Evolutionary conservation across 352 stramenopile genomes (phyloP), one percentile per base, ranked within the genome.

Genomic region (Globisporangium barbulae): DNA sequence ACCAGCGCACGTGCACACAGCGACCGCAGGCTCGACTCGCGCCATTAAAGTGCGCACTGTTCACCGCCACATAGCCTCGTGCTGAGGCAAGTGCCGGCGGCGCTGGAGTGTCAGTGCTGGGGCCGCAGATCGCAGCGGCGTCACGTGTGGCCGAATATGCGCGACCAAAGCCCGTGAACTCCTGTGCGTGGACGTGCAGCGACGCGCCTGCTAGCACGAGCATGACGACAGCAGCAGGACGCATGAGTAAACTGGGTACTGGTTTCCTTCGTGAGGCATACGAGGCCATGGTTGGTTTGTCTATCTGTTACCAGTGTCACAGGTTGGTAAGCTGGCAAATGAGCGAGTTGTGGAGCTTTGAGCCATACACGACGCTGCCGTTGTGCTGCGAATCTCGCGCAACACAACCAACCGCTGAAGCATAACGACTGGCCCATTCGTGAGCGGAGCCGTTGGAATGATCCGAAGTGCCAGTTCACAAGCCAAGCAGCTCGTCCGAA

Each of bases 271-370:
- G 45, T 30, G 45, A 52, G n/a, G 21, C 3, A 12, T 0, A 7
- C 6, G 33, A 10, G 6, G 33, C 1, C 33, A 39, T 39, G 6
- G 33, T 10, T 39, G 33, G 9, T 7, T 39, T 39, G 45, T 31
- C 9, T 52, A n/a, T n/a, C 15, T 28, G 12, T 53, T 31, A 12
- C 9, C 15, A 30, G 3, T 22, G 13, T 15, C 22, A 35, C 5
- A 54, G 49, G 25, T 28, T 28, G 25, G 25, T 21, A 55, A 55
- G 49, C 39, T 55, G 49, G 28, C 7, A 39, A 55, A 17, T 55
- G 49, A 9, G 15, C 8, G 49, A 10, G 9, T 12, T 28, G 25
- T 28, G 25, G 25, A 28, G 25, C 25, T 28, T 28, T 28, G 25
- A 28, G 25, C 25, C 25, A 2, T 28, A 28, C 25, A 28, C 25